Base-by-base conservation (phyloP, 2,329 filamentous ascomycete species). In the Incumbomyces lentus region DNA sequence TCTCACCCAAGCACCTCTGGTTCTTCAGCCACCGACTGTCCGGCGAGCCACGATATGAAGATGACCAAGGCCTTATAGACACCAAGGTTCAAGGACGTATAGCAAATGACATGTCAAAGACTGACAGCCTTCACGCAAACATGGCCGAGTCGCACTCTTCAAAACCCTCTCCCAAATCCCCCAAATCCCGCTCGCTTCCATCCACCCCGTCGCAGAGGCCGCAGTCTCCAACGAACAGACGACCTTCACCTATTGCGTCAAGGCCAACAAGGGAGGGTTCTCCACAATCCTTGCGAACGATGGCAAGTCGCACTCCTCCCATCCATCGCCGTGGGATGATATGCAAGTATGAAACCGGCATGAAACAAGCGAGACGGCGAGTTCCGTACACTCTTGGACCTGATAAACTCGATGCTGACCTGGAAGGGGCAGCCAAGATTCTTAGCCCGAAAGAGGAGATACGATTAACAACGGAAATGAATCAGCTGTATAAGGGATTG, bases 351-450 rank as follows among this genome's bases (percentile, higher is more conserved):
- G 92, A 98, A 70, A 93, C 86, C 11, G 84, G 83, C 17, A 79
- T 88, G 62, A 81, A 86, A 18, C 81, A 84, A 62, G 84, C 84
- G 42, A 81, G 86, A 58, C 76, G 92, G 63, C 78, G 92, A 58
- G 93, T 98, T 74, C 86, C 87, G 16, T 98, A 98, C 68, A 88
- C 81, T 55, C 75, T 92, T 48, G 89, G 89, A n/a, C 80, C 80
- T 51, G 84, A 94, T 53, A 74, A 78, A 53, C 68, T 96, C 40
- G 53, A 51, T 16, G 82, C 86, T 48, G 81, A 78, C 60, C 73
- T 83, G 44, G 81, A 71, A 55, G 71, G 85, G 52, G 73, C 81
- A 44, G 88, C 93, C 69, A 78, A 73, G 64, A 77, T 74, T 46
- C 65, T 94, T 52, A 76, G 78, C 3, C 75, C 81, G 36, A 79